Percentiles rank a stretch among this genome's conserved stretches.
Conservation (phyloP, 2,329 filamentous ascomycete species). For the Paramyrothecium roridum region DNA sequence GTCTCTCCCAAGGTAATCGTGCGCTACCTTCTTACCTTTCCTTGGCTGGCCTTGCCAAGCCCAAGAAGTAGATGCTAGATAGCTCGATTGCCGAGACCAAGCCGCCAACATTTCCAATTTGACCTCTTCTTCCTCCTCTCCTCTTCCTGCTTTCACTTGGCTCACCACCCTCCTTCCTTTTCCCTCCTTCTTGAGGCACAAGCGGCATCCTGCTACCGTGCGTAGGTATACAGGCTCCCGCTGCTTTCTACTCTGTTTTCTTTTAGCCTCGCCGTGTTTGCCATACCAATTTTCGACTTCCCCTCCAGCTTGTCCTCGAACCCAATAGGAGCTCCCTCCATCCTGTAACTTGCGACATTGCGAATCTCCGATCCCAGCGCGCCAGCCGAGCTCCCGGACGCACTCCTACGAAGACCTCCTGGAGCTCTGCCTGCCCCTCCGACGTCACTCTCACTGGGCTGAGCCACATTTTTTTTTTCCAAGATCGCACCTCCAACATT, state of each 20-base stretch:
- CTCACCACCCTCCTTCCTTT: conserved; percentile 11
- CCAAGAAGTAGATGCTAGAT: conserved; percentile 3
- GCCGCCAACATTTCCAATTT: not conserved
- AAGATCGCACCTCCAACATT: not conserved
- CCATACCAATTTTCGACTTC: too few relatives aligned
- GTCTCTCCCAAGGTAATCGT: not conserved
- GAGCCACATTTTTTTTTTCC: not conserved
- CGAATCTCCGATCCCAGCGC: too few relatives aligned
- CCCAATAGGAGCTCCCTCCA: too few relatives aligned
- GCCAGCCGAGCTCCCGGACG: too few relatives aligned
- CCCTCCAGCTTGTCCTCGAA: too few relatives aligned
- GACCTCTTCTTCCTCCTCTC: conserved; percentile 10
- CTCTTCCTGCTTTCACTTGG: conserved; percentile 11
- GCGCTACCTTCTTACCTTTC: too few relatives aligned
- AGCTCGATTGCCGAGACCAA: conserved; percentile 2
- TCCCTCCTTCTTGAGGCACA: conserved; percentile 6
- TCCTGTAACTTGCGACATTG: too few relatives aligned
- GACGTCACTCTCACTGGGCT: not conserved
- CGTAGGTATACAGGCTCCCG: too few relatives aligned
- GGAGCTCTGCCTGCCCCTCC: not conserved
- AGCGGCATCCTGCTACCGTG: too few relatives aligned
- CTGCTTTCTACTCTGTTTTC: too few relatives aligned
- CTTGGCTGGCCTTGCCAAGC: not conserved
- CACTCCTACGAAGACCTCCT: too few relatives aligned
- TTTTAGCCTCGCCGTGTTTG: too few relatives aligned